phyloP scores from a whole-genome alignment of 495 filamentous ascomycete genomes.

The Usnea hakonensis region DNA sequence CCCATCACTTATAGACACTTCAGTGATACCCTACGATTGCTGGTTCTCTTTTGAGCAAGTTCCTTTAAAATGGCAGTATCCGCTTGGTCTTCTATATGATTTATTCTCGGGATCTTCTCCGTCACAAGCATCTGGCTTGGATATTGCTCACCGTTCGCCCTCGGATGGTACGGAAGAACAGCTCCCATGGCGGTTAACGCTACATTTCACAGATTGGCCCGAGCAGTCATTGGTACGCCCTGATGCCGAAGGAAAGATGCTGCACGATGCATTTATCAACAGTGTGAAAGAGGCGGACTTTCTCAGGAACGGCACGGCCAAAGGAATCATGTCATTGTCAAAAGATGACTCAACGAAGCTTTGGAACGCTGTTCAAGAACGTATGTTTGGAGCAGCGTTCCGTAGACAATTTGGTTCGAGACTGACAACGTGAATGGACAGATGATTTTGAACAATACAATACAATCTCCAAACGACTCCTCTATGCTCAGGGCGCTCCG shows the following conservation, averaged over 20 bases:
- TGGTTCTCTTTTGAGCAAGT: slow-evolving; percentile 71
- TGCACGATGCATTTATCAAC: slow-evolving; percentile 85
- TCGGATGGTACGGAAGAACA: slow-evolving; percentile 7
- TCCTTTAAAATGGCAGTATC: slow-evolving; percentile 81
- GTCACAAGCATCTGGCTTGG: slow-evolving; percentile 26
- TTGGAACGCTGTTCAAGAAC: slow-evolving; percentile 76
- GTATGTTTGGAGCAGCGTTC: slow-evolving; percentile 40
- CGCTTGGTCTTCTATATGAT: slow-evolving; percentile 81
- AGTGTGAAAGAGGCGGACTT: slow-evolving; percentile 95
- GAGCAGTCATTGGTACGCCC: slow-evolving; percentile 56
- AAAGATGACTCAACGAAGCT: slow-evolving; percentile 80
- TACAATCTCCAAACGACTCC: slow-evolving; percentile 65
- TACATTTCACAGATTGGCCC: slow-evolving; percentile 74
- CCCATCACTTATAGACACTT: slow-evolving; percentile 59
- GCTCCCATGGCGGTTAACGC: slow-evolving; percentile 70
- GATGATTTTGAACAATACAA: slow-evolving; percentile 55
- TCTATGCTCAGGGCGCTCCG: slow-evolving; percentile 62
- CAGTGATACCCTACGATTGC: slow-evolving; percentile 48
- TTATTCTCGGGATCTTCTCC: slow-evolving; percentile 64
- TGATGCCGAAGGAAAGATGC: slow-evolving; percentile 51
- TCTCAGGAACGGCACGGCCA: slow-evolving; percentile 81
- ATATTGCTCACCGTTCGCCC: slow-evolving; percentile 16
- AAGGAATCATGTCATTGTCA: slow-evolving; percentile 84
- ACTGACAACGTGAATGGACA: slow-evolving; percentile 28
- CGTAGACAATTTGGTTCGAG: not conserved